phyloP scores from a whole-genome alignment of 345 rosid species.

The Bretschneidera sinensis region DNA sequence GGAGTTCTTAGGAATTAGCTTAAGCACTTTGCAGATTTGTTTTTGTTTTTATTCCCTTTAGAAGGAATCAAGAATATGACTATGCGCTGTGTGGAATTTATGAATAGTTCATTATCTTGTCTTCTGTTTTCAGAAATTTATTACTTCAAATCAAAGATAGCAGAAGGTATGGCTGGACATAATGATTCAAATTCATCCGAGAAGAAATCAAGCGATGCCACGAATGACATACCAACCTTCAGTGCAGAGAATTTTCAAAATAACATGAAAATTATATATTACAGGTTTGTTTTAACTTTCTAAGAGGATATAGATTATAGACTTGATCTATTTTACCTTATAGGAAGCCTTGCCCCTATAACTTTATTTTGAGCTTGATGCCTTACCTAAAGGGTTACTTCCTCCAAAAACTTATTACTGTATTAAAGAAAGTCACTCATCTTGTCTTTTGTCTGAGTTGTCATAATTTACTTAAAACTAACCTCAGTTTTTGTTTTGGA shows the following conservation, averaged over 20 bases:
- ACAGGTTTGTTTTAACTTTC: slow-evolving; percentile 52
- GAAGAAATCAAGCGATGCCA: slow-evolving; percentile 54
- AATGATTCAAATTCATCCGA: slow-evolving; percentile 47
- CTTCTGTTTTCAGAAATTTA: background rate
- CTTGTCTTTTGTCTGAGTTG: background rate
- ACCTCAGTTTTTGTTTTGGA: background rate
- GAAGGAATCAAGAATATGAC: background rate
- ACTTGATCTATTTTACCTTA: too few species aligned
- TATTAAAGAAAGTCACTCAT: too few species aligned
- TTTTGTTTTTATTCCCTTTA: background rate
- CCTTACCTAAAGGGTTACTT: too few species aligned
- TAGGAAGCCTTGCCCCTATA: too few species aligned
- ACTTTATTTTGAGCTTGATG: too few species aligned
- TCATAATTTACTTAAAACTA: too few species aligned
- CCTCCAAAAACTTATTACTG: too few species aligned
- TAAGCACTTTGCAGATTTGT: background rate
- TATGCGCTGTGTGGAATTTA: background rate
- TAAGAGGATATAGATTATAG: too few species aligned
- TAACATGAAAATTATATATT: slow-evolving; percentile 85
- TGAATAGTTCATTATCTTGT: background rate
- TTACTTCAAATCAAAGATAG: background rate
- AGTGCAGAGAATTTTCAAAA: slow-evolving; percentile 79
- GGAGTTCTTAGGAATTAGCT: background rate
- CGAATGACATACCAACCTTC: slow-evolving; percentile 57
- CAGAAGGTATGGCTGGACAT: slow-evolving; percentile 43